Evolutionary conservation across 495 filamentous ascomycete genomes (phyloP).

Genomic region (Penicillium verhagenii): DNA sequence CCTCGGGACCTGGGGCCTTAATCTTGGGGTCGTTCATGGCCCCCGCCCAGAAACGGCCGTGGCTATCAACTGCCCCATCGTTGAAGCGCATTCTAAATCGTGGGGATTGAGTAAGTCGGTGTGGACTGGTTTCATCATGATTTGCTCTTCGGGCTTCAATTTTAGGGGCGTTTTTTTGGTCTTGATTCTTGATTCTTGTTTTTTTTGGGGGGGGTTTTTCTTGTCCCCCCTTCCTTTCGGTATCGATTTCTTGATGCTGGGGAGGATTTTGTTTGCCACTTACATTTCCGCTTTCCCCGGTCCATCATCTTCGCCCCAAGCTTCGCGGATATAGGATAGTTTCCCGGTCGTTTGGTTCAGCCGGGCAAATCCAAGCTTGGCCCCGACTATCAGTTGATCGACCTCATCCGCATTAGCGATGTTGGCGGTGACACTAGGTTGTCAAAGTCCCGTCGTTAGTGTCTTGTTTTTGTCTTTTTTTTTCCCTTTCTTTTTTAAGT

Average conservation of each 20-base stretch:
- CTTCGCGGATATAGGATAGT: slow-evolving; percentile 58
- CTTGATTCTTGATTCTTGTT: neutral
- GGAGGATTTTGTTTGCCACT: slow-evolving; percentile 7
- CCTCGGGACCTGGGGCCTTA: slow-evolving; percentile 38
- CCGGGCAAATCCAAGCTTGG: slow-evolving; percentile 77
- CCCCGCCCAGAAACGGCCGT: slow-evolving; percentile 86
- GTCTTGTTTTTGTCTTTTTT: neutral
- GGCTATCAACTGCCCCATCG: slow-evolving; percentile 77
- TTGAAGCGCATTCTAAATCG: slow-evolving; percentile 60
- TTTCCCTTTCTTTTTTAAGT: neutral
- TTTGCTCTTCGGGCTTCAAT: neutral
- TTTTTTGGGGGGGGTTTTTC: neutral
- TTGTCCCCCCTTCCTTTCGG: neutral
- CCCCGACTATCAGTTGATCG: slow-evolving; percentile 67
- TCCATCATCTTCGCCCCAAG: slow-evolving; percentile 51
- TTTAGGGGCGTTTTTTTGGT: neutral
- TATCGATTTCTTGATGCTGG: neutral
- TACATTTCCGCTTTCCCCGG: slow-evolving; percentile 48
- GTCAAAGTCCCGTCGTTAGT: slow-evolving; percentile 19
- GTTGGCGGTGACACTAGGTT: slow-evolving; percentile 76
- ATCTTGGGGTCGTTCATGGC: slow-evolving; percentile 74
- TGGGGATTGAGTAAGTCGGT: slow-evolving; percentile 13
- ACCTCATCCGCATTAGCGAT: slow-evolving; percentile 64
- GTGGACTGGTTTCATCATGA: neutral
- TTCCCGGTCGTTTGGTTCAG: slow-evolving; percentile 66